Base-by-base conservation (phyloP, 202 grass and related monocot genomes). In the Brachypodium distachyon region DNA sequence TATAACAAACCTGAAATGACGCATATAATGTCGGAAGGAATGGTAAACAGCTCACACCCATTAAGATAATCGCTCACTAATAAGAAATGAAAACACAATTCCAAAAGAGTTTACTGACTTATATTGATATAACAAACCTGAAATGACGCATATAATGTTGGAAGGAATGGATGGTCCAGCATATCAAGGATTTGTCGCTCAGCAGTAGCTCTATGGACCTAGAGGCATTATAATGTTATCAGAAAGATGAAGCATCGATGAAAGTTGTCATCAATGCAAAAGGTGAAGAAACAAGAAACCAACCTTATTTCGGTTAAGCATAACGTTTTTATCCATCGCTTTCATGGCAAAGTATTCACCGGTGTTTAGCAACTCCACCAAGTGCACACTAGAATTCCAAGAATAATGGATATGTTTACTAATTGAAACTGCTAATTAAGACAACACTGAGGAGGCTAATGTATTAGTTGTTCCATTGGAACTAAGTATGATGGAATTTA, bases 281-380 rank as follows among this genome's bases (percentile, higher is more conserved):
- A 61, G 59, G 16, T 49, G 23, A 60, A 65, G 39, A 51, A 70
- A 51, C 8, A 67, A 72, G n/a, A 54, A 38, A 43, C 37, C 61
- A 53, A 97, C 89, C 94, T 97, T 97, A 76, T 94, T 97, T 42
- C 91, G 94, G 27, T 92, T 94, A 81, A 97, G 84, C 87, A 97
- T 94, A 44, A 82, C 44, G 40, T 38, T 92, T 88, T 97, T 94
- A 80, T 97, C 91, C 94, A 97, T 97, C 57, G 87, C 82, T 79
- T 97, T 97, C 94, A 97, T 94, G 51, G 91, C 94, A 86, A 92
- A 97, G 56, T 90, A 86, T 83, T 88, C 81, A 53, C 91, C 91
- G 29, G 87, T 97, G 27, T 88, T 85, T 19, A 84, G 22, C 77
- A 97, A 86, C 72, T 97, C 91, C 77, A 97, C 95, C 68, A 97